Conservation (phyloP, 208 protist species). For the Leishmania tarentolae region DNA sequence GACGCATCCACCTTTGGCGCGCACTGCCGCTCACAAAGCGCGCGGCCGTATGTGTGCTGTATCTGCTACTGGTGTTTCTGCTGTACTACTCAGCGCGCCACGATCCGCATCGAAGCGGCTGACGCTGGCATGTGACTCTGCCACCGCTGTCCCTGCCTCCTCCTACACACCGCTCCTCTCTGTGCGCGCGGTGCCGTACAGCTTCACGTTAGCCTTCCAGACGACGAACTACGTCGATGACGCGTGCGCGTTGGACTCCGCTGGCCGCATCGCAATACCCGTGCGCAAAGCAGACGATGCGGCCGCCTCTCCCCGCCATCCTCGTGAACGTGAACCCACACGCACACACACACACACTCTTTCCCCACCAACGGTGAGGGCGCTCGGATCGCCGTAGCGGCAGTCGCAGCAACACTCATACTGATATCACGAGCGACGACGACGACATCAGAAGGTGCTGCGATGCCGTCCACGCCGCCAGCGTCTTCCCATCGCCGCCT, state of each 20-base stretch:
- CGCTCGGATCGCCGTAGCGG: background rate
- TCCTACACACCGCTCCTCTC: background rate
- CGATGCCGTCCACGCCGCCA: background rate
- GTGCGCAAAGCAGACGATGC: background rate
- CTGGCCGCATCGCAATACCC: background rate
- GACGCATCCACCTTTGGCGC: background rate
- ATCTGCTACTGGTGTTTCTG: background rate
- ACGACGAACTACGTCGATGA: background rate
- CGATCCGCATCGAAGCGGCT: background rate
- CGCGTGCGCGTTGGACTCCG: background rate
- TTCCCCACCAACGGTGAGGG: background rate
- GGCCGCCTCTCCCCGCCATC: background rate
- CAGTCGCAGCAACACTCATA: background rate
- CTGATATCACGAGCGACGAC: background rate
- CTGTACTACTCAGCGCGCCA: background rate
- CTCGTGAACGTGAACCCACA: background rate
- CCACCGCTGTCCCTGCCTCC: too few species aligned
- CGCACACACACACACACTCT: background rate
- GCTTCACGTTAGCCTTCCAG: conserved; percentile 1
- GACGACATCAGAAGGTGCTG: background rate
- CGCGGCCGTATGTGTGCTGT: background rate
- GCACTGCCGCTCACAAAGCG: background rate
- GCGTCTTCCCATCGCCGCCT: background rate
- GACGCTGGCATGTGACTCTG: background rate
- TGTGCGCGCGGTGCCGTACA: background rate